Evolutionary conservation across 2,329 filamentous ascomycete genomes (phyloP).

Genomic region (Dothistroma pini): DNA sequence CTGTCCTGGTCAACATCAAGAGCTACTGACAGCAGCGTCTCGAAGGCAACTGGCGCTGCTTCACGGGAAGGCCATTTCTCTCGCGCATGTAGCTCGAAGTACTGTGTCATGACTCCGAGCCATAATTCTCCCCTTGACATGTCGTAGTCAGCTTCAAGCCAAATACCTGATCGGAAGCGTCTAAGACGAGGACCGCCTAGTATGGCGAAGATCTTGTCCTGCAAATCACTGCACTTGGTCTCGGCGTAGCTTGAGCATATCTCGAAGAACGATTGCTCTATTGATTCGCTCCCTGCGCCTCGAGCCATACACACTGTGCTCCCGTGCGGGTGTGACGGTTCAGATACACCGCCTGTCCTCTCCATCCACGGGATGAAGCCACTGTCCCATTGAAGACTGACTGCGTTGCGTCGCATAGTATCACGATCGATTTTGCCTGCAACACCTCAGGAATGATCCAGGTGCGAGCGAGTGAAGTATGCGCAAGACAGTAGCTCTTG

Average conservation of each 20-base stretch:
- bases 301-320: neutral
- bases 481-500: neutral
- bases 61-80: neutral
- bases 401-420: neutral
- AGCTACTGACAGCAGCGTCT: neutral
- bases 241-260: neutral
- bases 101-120: neutral
- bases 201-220: neutral
- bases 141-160: neutral
- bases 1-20: neutral
- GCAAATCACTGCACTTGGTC: neutral
- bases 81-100: neutral
- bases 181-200: neutral
- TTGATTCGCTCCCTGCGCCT: neutral
- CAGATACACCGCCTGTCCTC: neutral
- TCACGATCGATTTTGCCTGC: neutral
- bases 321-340: neutral
- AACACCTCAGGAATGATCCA: neutral
- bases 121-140: neutral
- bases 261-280: neutral
- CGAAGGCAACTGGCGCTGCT: neutral
- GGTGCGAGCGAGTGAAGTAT: neutral
- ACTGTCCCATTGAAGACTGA: neutral
- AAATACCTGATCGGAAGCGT: neutral
- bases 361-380: neutral